phyloP scores from a whole-genome alignment of 2,329 filamentous ascomycete species.

The Diplodia sapinea region DNA sequence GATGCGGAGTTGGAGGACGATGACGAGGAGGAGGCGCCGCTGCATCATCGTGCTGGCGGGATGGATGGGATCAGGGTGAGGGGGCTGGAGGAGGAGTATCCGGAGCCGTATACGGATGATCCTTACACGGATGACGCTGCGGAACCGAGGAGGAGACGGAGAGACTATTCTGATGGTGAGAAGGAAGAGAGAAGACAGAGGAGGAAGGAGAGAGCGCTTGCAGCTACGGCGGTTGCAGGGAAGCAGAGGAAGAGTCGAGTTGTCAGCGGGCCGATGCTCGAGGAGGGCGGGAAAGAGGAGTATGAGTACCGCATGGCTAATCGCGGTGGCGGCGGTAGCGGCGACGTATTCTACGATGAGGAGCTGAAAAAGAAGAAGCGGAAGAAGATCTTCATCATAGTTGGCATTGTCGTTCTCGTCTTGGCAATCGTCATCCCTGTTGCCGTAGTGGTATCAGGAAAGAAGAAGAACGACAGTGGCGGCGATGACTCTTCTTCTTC shows the following conservation, averaged over 20 bases:
- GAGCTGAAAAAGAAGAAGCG: constrained; percentile 47
- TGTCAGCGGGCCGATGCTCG: constrained; percentile 55
- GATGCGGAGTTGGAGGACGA: constrained; percentile 39
- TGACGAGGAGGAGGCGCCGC: constrained; percentile 33
- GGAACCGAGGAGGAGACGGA: constrained; percentile 35
- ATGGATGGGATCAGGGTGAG: constrained; percentile 31
- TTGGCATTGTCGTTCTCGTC: constrained; percentile 48
- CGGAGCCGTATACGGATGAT: constrained; percentile 23
- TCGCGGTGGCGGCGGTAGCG: constrained; percentile 49
- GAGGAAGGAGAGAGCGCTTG: constrained; percentile 39
- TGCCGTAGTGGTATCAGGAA: constrained; percentile 54
- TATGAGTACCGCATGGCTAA: constrained; percentile 50
- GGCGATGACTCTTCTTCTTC: constrained; percentile 32
- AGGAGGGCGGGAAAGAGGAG: constrained; percentile 51
- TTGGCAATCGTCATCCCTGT: constrained; percentile 56
- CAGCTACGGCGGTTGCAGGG: constrained; percentile 15
- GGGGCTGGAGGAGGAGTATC: constrained; percentile 12
- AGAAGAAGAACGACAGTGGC: constrained; percentile 42
- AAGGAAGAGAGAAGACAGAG: constrained; percentile 39
- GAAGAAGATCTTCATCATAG: constrained; percentile 66
- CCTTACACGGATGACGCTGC: constrained; percentile 21
- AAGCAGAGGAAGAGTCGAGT: constrained; percentile 49
- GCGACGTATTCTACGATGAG: constrained; percentile 48
- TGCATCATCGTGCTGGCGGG: constrained; percentile 30
- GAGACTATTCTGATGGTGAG: constrained; percentile 34